Conservation (phyloP, 2,329 filamentous ascomycete species). For the Curvularia verruculosa region DNA sequence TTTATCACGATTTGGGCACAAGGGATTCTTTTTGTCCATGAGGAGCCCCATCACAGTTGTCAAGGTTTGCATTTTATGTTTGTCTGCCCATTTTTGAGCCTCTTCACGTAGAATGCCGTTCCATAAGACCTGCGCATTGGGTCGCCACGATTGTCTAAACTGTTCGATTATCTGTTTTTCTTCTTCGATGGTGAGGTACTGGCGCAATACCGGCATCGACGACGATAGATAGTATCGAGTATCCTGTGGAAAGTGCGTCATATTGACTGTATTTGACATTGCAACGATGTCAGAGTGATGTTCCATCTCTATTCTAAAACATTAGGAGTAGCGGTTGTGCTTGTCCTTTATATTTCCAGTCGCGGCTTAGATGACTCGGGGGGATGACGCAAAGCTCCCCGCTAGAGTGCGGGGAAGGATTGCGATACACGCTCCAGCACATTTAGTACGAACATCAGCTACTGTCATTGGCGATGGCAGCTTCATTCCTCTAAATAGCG, state of each 20-base stretch:
- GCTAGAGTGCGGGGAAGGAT: background rate
- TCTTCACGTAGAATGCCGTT: background rate
- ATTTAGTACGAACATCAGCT: background rate
- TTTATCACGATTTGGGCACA: background rate
- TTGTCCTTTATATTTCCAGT: background rate
- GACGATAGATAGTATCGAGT: background rate
- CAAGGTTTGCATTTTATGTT: background rate
- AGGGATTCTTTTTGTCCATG: background rate
- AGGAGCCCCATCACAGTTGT: background rate
- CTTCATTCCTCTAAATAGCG: background rate
- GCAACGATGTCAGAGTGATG: background rate
- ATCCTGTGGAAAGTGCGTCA: background rate
- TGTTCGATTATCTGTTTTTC: constrained; percentile 1
- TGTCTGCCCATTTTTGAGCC: background rate
- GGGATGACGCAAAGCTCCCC: background rate
- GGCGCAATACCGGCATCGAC: background rate
- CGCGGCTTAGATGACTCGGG: background rate
- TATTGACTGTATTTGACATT: background rate
- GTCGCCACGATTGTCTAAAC: background rate
- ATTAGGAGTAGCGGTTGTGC: background rate
- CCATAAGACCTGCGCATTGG: background rate
- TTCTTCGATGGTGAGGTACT: constrained; percentile 1
- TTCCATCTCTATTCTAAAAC: background rate
- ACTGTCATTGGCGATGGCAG: background rate
- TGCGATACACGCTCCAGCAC: background rate